Evolutionary conservation across 768 basidiomycete genomes (phyloP).

Genomic region (Candolleomyces efflorescens): DNA sequence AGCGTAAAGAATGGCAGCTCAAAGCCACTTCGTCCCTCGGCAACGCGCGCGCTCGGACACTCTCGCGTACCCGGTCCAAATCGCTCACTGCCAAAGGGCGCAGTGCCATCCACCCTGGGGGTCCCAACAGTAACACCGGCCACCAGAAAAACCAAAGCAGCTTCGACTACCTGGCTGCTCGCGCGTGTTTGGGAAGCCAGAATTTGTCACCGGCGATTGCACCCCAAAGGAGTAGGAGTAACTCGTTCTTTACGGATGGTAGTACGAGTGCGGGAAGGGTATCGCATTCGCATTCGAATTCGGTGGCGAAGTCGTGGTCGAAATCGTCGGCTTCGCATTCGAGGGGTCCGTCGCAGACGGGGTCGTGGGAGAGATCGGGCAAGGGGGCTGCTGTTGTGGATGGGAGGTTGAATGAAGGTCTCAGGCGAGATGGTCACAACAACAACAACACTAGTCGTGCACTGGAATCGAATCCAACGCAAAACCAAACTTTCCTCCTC

Average conservation of each 20-base stretch:
- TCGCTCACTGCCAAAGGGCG: constrained; percentile 41
- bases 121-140: constrained; percentile 16
- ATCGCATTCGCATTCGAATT: constrained; percentile 35
- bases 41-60: constrained; percentile 56
- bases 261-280: constrained; percentile 12
- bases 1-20: constrained; percentile 63
- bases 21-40: constrained; percentile 62
- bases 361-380: constrained; percentile 42
- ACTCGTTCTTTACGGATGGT: constrained; percentile 16
- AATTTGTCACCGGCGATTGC: constrained; percentile 41
- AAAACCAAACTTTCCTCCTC: constrained; percentile 37
- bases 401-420: constrained; percentile 27
- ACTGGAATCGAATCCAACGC: constrained; percentile 40
- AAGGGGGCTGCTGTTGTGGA: too few species aligned
- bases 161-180: constrained; percentile 62
- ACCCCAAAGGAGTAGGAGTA: constrained; percentile 14
- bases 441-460: too few species aligned
- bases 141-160: constrained; percentile 24
- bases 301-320: constrained; percentile 29
- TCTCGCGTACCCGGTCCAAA: constrained; percentile 62
- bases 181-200: constrained; percentile 66
- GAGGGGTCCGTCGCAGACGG: constrained; percentile 35
- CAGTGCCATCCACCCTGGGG: too few species aligned
- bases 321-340: constrained; percentile 34
- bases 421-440: constrained; percentile 33